Percentiles rank a stretch among this genome's conserved stretches.
Evolutionary conservation across 179 eudicot genomes (phyloP).

Genomic region (Actinidia chinensis): DNA sequence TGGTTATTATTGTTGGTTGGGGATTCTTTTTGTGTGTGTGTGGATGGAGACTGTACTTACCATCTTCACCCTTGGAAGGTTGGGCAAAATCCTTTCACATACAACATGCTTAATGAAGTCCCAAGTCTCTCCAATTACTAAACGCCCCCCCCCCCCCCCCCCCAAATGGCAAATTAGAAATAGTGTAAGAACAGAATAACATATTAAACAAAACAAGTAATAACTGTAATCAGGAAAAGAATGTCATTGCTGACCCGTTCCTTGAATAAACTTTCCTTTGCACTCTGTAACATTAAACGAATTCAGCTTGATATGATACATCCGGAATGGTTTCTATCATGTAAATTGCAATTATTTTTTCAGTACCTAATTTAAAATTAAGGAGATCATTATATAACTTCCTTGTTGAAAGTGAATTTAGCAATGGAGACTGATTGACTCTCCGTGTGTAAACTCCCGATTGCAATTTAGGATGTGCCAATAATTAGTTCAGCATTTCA

Average conservation of each 20-base stretch:
- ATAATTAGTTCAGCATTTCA: background rate
- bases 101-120: constrained; percentile 91
- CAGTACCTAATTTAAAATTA: background rate
- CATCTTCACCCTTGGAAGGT: constrained; percentile 66
- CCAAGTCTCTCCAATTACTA: constrained; percentile 83
- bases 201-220: constrained; percentile 15
- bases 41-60: constrained; percentile 29
- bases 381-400: constrained; percentile 96
- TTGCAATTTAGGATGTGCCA: constrained; percentile 42
- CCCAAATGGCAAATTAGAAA: constrained; percentile 22
- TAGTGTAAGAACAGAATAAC: constrained; percentile 4
- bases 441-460: constrained; percentile 98
- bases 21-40: background rate
- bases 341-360: background rate
- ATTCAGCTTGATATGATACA: constrained; percentile 4
- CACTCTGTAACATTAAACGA: constrained; percentile 45
- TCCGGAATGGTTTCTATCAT: background rate
- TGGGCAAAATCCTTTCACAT: constrained; percentile 75
- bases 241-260: constrained; percentile 76
- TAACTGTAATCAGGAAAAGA: constrained; percentile 81
- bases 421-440: constrained; percentile 97
- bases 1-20: background rate
- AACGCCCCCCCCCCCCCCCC: too few species aligned
- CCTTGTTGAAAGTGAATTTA: constrained; percentile 89
- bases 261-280: constrained; percentile 80